phyloP scores from a whole-genome alignment of 768 basidiomycete species.

The Pleurotus eryngii region DNA sequence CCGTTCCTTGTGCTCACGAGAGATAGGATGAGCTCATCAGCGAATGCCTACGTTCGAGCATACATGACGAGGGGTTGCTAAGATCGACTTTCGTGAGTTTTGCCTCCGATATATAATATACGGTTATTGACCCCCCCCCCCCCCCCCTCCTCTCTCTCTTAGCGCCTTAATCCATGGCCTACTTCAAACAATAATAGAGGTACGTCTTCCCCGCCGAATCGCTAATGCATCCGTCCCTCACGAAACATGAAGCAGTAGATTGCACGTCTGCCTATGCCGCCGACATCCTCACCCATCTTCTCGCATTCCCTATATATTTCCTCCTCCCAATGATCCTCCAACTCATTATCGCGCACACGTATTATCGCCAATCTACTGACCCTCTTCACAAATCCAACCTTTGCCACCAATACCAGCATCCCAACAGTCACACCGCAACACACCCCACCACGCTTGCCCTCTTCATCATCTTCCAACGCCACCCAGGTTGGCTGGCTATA shows the following conservation, averaged over 20 bases:
- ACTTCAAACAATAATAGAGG: neutral
- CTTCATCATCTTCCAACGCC: neutral
- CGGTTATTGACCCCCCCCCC: neutral
- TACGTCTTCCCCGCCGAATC: neutral
- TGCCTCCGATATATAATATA: too few relatives aligned
- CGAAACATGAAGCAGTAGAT: neutral
- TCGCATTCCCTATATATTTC: constrained; percentile 9
- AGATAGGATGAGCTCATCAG: constrained; percentile 8
- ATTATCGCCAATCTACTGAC: constrained; percentile 9
- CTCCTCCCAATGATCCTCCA: constrained; percentile 10
- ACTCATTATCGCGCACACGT: constrained; percentile 8
- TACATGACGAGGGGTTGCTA: neutral
- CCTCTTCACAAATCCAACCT: constrained; percentile 1
- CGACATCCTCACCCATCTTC: neutral
- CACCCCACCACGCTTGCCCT: neutral
- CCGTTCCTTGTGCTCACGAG: neutral
- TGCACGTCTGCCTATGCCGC: constrained; percentile 6
- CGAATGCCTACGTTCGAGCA: constrained; percentile 4
- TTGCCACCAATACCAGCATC: constrained; percentile 1
- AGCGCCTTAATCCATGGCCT: neutral
- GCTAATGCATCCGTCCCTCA: neutral
- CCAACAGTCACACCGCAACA: neutral
- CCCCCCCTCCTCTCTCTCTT: neutral
- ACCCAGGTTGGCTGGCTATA: neutral
- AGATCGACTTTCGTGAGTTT: constrained; percentile 11